Conservation (phyloP, 768 basidiomycete species). For the Lactifluus piperatus region DNA sequence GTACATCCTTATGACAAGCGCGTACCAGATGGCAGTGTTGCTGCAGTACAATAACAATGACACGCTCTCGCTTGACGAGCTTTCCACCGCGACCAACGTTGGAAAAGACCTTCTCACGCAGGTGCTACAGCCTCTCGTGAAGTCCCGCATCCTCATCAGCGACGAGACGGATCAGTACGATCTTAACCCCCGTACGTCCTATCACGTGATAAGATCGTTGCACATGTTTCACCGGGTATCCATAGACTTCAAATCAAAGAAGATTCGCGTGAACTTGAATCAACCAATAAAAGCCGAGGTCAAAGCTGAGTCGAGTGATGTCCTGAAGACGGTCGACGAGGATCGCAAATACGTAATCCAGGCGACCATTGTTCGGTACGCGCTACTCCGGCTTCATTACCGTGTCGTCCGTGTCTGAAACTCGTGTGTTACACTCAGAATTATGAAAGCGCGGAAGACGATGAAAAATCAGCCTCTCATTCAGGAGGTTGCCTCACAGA, state of each 20-base stretch:
- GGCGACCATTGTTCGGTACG: slow-evolving; percentile 81
- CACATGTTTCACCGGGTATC: neutral
- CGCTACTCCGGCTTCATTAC: slow-evolving; percentile 9
- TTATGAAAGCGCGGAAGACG: slow-evolving; percentile 93
- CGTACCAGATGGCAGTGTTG: slow-evolving; percentile 93
- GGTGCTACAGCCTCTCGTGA: slow-evolving; percentile 50
- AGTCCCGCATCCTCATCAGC: slow-evolving; percentile 83
- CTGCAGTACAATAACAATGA: slow-evolving; percentile 91
- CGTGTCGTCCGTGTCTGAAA: slow-evolving; percentile 2
- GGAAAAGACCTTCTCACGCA: slow-evolving; percentile 73
- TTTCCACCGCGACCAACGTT: slow-evolving; percentile 71
- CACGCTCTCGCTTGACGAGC: slow-evolving; percentile 72
- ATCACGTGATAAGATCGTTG: neutral
- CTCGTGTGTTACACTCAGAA: slow-evolving; percentile 35
- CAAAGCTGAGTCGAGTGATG: slow-evolving; percentile 83
- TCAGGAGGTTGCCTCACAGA: slow-evolving; percentile 84
- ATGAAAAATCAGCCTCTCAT: slow-evolving; percentile 91
- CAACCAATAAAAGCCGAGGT: slow-evolving; percentile 91
- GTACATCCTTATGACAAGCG: slow-evolving; percentile 92
- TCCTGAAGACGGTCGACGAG: slow-evolving; percentile 91
- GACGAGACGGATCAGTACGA: slow-evolving; percentile 89
- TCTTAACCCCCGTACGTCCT: slow-evolving; percentile 63
- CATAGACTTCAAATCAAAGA: slow-evolving; percentile 84
- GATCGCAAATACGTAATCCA: slow-evolving; percentile 96
- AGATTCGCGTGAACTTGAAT: slow-evolving; percentile 88